Conservation (phyloP, 2,329 filamentous ascomycete genomes). For the Cladosporium velox region DNA sequence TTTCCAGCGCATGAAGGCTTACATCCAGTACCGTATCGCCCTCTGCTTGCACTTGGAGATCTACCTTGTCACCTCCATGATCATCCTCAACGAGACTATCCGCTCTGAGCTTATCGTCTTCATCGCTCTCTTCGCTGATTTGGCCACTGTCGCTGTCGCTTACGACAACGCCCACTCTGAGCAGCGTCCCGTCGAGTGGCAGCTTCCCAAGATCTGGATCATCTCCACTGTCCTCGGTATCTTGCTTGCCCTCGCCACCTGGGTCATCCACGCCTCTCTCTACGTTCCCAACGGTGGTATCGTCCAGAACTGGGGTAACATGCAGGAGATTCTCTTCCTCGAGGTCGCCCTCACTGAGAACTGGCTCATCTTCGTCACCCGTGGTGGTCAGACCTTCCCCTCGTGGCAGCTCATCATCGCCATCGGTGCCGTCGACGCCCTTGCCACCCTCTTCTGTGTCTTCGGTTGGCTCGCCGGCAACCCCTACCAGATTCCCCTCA, state of each 20-base stretch:
- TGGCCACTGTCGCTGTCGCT: constrained; percentile 75
- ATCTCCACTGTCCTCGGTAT: constrained; percentile 69
- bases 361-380: constrained; percentile 58
- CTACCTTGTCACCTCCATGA: constrained; percentile 76
- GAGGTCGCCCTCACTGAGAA: constrained; percentile 56
- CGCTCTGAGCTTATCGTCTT: constrained; percentile 74
- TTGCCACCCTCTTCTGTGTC: constrained; percentile 72
- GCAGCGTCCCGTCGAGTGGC: constrained; percentile 74
- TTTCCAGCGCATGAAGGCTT: constrained; percentile 77
- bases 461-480: constrained; percentile 72
- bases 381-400: constrained; percentile 69
- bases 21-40: constrained; percentile 76
- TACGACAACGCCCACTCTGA: constrained; percentile 80
- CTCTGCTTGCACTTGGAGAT: constrained; percentile 74
- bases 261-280: constrained; percentile 70
- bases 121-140: constrained; percentile 76
- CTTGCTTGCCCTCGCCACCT: constrained; percentile 69
- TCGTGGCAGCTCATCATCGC: constrained; percentile 73
- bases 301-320: constrained; percentile 72
- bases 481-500: constrained; percentile 41
- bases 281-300: constrained; percentile 71
- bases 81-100: constrained; percentile 77
- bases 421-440: constrained; percentile 69
- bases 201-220: constrained; percentile 79
- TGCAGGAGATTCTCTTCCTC: constrained; percentile 67